Evolutionary conservation across 2,329 filamentous ascomycete species (phyloP).

Genomic region (Clonostachys solani): DNA sequence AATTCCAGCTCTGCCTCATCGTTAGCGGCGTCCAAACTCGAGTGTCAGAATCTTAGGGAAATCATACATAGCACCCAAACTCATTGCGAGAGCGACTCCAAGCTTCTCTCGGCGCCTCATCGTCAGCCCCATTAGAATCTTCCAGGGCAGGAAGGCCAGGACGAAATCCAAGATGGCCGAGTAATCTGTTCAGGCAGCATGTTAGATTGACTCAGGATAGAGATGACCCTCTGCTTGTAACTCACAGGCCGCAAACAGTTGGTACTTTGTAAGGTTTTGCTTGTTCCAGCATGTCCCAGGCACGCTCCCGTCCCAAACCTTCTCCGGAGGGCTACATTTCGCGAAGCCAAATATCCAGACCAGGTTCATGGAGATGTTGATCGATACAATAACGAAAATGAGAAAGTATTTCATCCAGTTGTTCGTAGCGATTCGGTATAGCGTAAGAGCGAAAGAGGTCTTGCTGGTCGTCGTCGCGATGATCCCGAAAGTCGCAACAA

Average conservation of each 20-base stretch:
- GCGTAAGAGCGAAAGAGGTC: constrained; percentile 29
- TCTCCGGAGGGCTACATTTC: constrained; percentile 20
- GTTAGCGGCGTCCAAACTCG: neutral
- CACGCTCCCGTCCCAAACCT: constrained; percentile 15
- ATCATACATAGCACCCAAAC: constrained; percentile 23
- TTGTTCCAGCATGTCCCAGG: constrained; percentile 22
- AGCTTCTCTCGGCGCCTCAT: constrained; percentile 23
- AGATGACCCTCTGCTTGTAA: too few species aligned
- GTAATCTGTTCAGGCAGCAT: constrained; percentile 13
- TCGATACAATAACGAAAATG: constrained; percentile 22
- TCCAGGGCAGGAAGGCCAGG: constrained; percentile 24
- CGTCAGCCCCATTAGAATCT: constrained; percentile 22
- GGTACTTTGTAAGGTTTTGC: constrained; percentile 14
- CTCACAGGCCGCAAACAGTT: constrained; percentile 24
- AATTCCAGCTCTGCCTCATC: constrained; percentile 17
- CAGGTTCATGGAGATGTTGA: constrained; percentile 25
- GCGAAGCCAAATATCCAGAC: constrained; percentile 25
- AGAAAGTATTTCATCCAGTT: constrained; percentile 18
- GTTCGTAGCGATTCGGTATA: constrained; percentile 21
- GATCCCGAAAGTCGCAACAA: constrained; percentile 21
- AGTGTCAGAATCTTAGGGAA: neutral
- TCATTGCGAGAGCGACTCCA: constrained; percentile 27
- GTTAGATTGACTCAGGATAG: too few species aligned
- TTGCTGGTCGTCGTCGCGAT: constrained; percentile 27
- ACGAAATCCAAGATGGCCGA: constrained; percentile 26